These are phyloP conservation scores for Mrakia blollopis DNA, from an alignment of 768 basidiomycete genomes.

Conservation along the genomic window DNA sequence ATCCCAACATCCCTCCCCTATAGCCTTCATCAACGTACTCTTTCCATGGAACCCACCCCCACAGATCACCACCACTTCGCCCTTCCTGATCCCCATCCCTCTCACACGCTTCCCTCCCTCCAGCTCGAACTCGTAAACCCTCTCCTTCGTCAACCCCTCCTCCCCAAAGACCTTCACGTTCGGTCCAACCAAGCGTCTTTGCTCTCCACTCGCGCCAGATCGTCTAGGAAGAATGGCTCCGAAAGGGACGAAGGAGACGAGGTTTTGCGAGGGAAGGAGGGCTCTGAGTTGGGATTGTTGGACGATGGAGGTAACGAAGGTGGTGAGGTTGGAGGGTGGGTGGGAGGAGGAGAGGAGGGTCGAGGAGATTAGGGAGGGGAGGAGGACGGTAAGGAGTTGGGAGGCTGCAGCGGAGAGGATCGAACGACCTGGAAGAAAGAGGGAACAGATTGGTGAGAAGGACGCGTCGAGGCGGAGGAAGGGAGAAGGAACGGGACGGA, in stretches of 20 bases:
- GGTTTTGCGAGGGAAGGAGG: neutral
- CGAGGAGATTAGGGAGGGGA: neutral
- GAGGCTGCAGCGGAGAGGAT: neutral
- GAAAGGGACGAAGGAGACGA: constrained; percentile 9
- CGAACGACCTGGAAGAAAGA: neutral
- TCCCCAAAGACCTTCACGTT: constrained; percentile 15
- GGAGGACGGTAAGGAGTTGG: neutral
- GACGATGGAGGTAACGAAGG: neutral
- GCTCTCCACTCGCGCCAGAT: neutral
- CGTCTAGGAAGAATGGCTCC: neutral
- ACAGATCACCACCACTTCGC: neutral
- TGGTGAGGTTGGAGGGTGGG: neutral
- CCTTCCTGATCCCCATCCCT: constrained; percentile 16
- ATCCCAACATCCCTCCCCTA: neutral
- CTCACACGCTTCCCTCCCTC: neutral
- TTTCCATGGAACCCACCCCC: constrained; percentile 9
- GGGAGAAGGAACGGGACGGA: neutral
- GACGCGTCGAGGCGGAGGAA: too few relatives aligned
- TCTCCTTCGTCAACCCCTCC: neutral
- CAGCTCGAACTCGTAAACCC: neutral
- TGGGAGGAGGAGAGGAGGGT: constrained; percentile 1
- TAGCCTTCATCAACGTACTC: neutral
- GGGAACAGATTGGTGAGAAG: too few relatives aligned
- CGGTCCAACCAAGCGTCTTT: neutral
- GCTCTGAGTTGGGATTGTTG: neutral